Conservation (phyloP, 75 land plant genomes). For the Pseudotsuga menziesii region DNA sequence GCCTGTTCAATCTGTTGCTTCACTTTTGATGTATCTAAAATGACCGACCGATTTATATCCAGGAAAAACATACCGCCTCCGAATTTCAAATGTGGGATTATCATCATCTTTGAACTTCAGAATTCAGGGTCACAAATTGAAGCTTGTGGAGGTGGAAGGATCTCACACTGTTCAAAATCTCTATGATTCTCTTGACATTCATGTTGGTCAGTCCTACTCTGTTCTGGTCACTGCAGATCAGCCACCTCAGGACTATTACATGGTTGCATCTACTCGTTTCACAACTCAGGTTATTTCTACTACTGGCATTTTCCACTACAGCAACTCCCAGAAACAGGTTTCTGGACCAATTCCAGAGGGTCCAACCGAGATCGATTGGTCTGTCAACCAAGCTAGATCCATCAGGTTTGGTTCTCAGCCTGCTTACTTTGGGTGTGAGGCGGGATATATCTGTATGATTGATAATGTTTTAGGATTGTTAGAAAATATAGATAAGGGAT, state of each 20-base stretch:
- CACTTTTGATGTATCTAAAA: neutral
- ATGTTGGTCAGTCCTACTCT: constrained; percentile 65
- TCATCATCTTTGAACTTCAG: constrained; percentile 36
- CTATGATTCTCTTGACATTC: constrained; percentile 66
- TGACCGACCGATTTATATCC: neutral
- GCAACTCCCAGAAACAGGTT: constrained; percentile 38
- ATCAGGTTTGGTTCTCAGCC: constrained; percentile 23
- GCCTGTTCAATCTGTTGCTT: neutral
- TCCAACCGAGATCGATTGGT: constrained; percentile 48
- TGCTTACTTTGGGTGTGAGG: neutral
- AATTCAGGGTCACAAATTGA: constrained; percentile 57
- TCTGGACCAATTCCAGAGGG: constrained; percentile 59
- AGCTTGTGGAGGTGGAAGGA: constrained; percentile 74
- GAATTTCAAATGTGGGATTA: constrained; percentile 34
- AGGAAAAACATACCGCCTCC: constrained; percentile 41
- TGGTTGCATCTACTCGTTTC: constrained; percentile 70
- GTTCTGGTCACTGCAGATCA: constrained; percentile 64
- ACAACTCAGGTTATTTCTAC: constrained; percentile 32
- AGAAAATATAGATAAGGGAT: too few relatives aligned
- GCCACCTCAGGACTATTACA: constrained; percentile 58
- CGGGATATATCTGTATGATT: too few relatives aligned
- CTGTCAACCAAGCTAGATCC: constrained; percentile 56
- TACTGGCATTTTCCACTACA: constrained; percentile 53
- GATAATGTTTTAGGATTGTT: too few relatives aligned
- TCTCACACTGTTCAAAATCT: constrained; percentile 56